These are phyloP conservation scores for Tilletia caries DNA, from an alignment of 1,284 basidiomycete genomes.

Conservation along the genomic window DNA sequence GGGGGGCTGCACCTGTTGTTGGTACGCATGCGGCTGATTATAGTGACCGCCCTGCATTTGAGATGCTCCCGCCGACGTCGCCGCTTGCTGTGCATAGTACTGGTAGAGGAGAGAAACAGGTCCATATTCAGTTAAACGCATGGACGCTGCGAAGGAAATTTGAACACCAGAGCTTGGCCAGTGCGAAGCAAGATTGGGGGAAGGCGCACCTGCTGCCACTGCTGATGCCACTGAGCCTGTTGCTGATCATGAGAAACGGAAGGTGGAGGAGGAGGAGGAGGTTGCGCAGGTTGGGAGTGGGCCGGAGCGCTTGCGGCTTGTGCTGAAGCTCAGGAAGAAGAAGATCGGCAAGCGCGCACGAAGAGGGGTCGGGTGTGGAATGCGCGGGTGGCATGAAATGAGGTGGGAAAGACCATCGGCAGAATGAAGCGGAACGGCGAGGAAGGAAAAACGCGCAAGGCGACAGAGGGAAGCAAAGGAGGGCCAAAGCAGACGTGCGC, in stretches of 20 bases:
- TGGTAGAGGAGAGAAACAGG: background rate
- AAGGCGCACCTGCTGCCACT: constrained; percentile 14
- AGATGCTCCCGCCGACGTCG: background rate
- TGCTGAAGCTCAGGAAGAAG: background rate
- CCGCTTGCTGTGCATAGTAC: constrained; percentile 11
- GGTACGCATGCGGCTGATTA: background rate
- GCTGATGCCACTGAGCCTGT: constrained; percentile 14
- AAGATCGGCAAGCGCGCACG: background rate
- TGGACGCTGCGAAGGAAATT: no score
- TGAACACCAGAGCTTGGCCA: no score
- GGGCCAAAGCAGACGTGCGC: background rate
- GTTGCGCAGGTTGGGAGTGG: constrained; percentile 2
- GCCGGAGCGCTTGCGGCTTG: background rate
- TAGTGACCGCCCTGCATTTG: background rate
- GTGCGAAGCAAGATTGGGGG: background rate
- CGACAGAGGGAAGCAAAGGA: background rate
- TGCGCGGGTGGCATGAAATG: background rate
- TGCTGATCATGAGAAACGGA: constrained; percentile 10
- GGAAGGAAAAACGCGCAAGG: background rate
- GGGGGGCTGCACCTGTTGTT: background rate
- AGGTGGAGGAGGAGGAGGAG: background rate
- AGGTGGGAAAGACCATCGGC: background rate
- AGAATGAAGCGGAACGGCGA: background rate
- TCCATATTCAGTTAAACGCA: background rate
- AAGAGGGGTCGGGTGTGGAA: background rate